Evolutionary conservation across 2,329 filamentous ascomycete species (phyloP), one percentile per base, ranked within the genome.

Genomic region (Coniochaeta pulveracea): DNA sequence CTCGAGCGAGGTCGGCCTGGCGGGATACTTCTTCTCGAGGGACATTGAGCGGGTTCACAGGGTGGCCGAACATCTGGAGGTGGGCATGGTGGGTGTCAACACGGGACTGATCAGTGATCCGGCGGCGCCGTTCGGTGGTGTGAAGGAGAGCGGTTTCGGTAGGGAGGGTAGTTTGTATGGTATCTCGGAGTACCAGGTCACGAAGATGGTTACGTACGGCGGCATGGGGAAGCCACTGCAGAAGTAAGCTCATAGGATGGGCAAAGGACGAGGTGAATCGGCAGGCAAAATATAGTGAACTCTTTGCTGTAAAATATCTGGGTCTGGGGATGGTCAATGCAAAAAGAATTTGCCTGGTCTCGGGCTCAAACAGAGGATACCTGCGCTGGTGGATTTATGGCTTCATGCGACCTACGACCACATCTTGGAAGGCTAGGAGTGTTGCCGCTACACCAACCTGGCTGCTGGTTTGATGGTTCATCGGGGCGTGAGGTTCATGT

Each of bases 21-120:
- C 89, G 0, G 89, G 85, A 1, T 96, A 96, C 62, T 94, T 98
- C 64, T 96, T 85, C 66, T 86, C 73, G 5, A 58, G 61, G 32
- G 70, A 82, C 47, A 40, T 81, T 10, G 62, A 69, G 47, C 59
- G 78, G 6, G 66, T 74, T 18, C 60, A 64, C 45, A 64, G 78
- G 30, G 69, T 84, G 0, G 72, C 76, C 0, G 78, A 83, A 57
- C 66, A 68, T 11, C 60, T 93, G 24, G 81, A 93, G 52, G 82
- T 89, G 1, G 85, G 85, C 34, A 93, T 93, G 85, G 74, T 93
- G 1, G 85, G 84, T 35, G 75, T 88, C 39, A 89, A 89, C 57
- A 86, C 81, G 1, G 83, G 83, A 2, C 39, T 79, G 33, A 69
- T 76, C 41, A 73, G 69, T 3, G 72, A 76, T 38, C 58, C 64